These are phyloP conservation scores for Physcomitrellopsis africana DNA, from an alignment of 225 moss, liverwort and hornwort species.

Conservation along the genomic window DNA sequence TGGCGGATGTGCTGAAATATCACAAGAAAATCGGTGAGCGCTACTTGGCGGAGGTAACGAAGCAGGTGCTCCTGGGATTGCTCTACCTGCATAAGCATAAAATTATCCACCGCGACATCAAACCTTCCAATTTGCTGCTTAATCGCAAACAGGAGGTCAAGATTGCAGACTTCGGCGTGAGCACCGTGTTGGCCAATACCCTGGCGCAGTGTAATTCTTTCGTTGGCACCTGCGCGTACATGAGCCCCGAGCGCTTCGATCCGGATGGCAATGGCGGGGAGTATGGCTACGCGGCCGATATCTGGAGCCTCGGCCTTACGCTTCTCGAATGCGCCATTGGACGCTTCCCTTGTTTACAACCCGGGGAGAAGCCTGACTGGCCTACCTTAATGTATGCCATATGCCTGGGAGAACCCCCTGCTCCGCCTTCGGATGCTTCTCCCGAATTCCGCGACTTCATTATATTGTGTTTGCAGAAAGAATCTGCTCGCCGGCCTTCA, in stretches of 20 bases:
- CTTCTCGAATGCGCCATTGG: slow-evolving; percentile 91
- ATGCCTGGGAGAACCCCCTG: slow-evolving; percentile 83
- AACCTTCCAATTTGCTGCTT: slow-evolving; percentile 89
- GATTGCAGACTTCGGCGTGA: slow-evolving; percentile 96
- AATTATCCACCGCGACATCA: slow-evolving; percentile 93
- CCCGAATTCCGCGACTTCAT: slow-evolving; percentile 89
- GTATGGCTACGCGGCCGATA: slow-evolving; percentile 91
- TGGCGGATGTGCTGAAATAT: slow-evolving; percentile 78
- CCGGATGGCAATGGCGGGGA: slow-evolving; percentile 90
- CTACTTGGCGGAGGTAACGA: slow-evolving; percentile 80
- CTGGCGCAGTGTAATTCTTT: slow-evolving; percentile 97
- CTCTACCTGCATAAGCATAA: slow-evolving; percentile 86
- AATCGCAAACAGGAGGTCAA: slow-evolving; percentile 91
- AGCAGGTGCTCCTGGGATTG: slow-evolving; percentile 81
- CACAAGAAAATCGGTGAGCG: slow-evolving; percentile 82
- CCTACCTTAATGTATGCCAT: slow-evolving; percentile 90
- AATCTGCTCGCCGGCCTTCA: slow-evolving; percentile 69
- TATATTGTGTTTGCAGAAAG: slow-evolving; percentile 80
- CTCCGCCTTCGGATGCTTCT: slow-evolving; percentile 79
- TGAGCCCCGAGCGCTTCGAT: slow-evolving; percentile 95
- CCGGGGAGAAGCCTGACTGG: slow-evolving; percentile 92
- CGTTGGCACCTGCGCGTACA: slow-evolving; percentile 97
- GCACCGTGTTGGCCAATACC: slow-evolving; percentile 89
- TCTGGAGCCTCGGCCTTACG: slow-evolving; percentile 94
- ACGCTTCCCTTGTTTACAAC: slow-evolving; percentile 84